A percentile compares a stretch with the other conserved stretches of the same genome.
Evolutionary conservation across 2,329 filamentous ascomycete genomes (phyloP).

Genomic region (Alternaria consortialis): DNA sequence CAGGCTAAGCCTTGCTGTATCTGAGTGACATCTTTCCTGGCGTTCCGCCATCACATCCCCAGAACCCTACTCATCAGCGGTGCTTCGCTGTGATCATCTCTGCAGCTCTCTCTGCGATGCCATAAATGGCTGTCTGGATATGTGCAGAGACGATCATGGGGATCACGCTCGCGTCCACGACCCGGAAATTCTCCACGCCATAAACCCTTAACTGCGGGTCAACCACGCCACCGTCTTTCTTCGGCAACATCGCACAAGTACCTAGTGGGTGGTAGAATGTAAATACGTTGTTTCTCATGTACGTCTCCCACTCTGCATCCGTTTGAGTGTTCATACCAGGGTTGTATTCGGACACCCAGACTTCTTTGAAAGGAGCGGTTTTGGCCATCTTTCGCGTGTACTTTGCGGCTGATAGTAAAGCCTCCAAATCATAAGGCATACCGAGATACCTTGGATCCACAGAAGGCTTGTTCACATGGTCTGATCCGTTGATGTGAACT

Average conservation of each 20-base stretch:
- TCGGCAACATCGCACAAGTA: conserved; percentile 42
- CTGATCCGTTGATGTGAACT: conserved; percentile 29
- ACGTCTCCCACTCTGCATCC: conserved; percentile 32
- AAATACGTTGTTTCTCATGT: conserved; percentile 21
- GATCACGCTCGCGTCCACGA: conserved; percentile 31
- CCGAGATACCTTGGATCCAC: conserved; percentile 36
- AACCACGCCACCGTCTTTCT: conserved; percentile 30
- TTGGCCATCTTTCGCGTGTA: conserved; percentile 36
- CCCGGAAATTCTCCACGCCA: conserved; percentile 22
- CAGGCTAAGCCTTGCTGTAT: background rate
- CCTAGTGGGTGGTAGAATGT: conserved; percentile 43
- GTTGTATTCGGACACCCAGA: conserved; percentile 39
- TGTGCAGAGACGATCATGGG: conserved; percentile 30
- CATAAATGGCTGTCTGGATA: conserved; percentile 37
- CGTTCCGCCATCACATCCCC: background rate
- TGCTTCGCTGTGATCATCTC: conserved; percentile 25
- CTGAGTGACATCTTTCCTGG: background rate
- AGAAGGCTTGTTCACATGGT: conserved; percentile 19
- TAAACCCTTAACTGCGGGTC: conserved; percentile 30
- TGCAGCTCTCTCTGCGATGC: conserved; percentile 37
- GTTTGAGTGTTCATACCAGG: conserved; percentile 29
- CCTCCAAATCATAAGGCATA: conserved; percentile 29
- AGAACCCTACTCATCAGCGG: background rate
- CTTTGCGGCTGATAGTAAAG: conserved; percentile 18
- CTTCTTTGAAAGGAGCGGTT: conserved; percentile 34